phyloP scores from a whole-genome alignment of 1,139 yeast genomes.

The Sugiyamaella xylanicola region DNA sequence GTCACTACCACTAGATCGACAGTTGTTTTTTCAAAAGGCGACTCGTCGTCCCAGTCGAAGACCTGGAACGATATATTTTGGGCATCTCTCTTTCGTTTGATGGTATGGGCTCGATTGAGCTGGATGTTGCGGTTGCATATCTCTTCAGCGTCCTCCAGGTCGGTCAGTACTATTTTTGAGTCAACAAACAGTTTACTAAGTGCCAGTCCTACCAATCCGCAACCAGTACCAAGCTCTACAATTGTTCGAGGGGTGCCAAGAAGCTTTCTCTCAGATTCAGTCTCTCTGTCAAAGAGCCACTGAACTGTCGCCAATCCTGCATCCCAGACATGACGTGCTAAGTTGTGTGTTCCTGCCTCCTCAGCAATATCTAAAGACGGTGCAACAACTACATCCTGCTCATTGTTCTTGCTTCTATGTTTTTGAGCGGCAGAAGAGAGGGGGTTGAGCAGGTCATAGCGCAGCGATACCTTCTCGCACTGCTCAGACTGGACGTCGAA shows the following conservation, averaged over 20 bases:
- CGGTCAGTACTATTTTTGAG: slow-evolving; percentile 20
- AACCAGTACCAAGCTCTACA: slow-evolving; percentile 29
- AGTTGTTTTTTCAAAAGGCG: slow-evolving; percentile 10
- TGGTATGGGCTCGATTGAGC: slow-evolving; percentile 2
- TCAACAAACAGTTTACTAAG: slow-evolving; percentile 12
- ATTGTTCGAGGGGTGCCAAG: slow-evolving; percentile 15
- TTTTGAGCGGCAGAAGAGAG: too few species aligned
- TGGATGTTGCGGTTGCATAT: slow-evolving; percentile 25
- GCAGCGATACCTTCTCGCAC: slow-evolving; percentile 11
- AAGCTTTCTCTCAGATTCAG: background rate
- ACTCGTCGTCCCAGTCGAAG: slow-evolving; percentile 26
- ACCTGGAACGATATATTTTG: slow-evolving; percentile 18
- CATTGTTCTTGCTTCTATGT: background rate
- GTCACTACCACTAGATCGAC: slow-evolving; percentile 36
- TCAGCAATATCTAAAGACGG: slow-evolving; percentile 18
- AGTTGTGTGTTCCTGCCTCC: slow-evolving; percentile 25
- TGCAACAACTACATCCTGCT: background rate
- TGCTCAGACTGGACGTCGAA: background rate
- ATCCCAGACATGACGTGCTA: slow-evolving; percentile 31
- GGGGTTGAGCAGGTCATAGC: slow-evolving; percentile 2
- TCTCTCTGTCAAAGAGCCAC: slow-evolving; percentile 4
- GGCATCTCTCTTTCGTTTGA: background rate
- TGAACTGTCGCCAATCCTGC: slow-evolving; percentile 26
- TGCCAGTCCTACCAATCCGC: slow-evolving; percentile 28
- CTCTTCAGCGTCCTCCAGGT: slow-evolving; percentile 26